phyloP scores from a whole-genome alignment of 345 rosid genomes.

The Sonneratia alba region DNA sequence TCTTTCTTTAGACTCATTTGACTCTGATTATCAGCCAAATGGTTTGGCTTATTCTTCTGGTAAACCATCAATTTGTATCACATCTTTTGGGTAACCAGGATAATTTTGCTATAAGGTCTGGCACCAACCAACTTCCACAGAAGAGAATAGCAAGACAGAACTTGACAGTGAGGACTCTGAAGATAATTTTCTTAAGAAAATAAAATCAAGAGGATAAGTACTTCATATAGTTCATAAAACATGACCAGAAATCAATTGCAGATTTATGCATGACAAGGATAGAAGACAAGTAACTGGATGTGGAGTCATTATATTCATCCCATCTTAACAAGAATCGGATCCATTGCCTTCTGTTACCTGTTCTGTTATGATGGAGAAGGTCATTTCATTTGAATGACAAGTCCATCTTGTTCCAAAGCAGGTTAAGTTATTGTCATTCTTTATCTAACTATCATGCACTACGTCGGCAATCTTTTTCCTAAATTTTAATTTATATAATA shows the following conservation, averaged over 20 bases:
- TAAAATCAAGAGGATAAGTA: conserved; percentile 43
- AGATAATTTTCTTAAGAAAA: conserved; percentile 69
- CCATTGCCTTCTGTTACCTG: conserved; percentile 7
- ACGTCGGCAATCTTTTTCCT: too few species aligned
- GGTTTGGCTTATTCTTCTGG: conserved; percentile 53
- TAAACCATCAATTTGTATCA: conserved; percentile 43
- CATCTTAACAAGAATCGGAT: conserved; percentile 2
- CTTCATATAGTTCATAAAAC: conserved; percentile 44
- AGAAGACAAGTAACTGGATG: conserved; percentile 58
- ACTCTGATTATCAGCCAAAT: conserved; percentile 28
- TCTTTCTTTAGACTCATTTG: conserved; percentile 24
- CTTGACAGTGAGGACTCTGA: conserved; percentile 27
- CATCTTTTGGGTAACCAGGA: conserved; percentile 67
- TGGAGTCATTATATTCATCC: conserved; percentile 1
- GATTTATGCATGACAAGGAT: conserved; percentile 75
- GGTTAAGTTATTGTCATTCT: conserved; percentile 29
- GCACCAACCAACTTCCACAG: conserved; percentile 32
- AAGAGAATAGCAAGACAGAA: conserved; percentile 26
- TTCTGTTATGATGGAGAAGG: conserved; percentile 95
- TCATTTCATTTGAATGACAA: conserved; percentile 57
- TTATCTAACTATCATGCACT: not conserved
- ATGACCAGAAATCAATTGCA: conserved; percentile 70
- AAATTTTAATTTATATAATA: too few species aligned
- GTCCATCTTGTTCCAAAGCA: conserved; percentile 76
- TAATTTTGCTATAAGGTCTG: conserved; percentile 60